These are phyloP conservation scores for Tritrichomonas foetus DNA, from an alignment of 208 protist genomes.

Conservation along the genomic window DNA sequence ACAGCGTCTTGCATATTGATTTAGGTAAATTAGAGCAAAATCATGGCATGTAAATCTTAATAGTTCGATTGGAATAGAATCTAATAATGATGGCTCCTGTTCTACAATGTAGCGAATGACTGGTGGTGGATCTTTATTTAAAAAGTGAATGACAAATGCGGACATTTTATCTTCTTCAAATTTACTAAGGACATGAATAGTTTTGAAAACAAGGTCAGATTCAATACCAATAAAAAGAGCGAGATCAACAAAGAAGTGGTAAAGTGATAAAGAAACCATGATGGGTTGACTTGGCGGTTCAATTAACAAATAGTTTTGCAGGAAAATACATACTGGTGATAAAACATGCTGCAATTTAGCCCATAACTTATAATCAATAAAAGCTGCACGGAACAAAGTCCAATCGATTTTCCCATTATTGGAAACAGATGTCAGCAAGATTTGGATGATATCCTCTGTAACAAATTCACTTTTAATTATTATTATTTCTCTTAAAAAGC, in stretches of 20 bases:
- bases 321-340: background rate
- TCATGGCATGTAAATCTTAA: background rate
- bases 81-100: background rate
- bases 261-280: background rate
- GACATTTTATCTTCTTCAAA: background rate
- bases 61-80: background rate
- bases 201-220: too few relatives aligned
- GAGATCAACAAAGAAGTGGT: background rate
- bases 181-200: too few relatives aligned
- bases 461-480: background rate
- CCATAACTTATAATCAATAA: conserved; percentile 12
- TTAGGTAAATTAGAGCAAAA: background rate
- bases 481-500: background rate
- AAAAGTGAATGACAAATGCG: background rate
- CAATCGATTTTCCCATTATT: background rate
- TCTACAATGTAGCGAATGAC: background rate
- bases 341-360: background rate
- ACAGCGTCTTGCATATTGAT: background rate
- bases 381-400: background rate
- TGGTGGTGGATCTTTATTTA: background rate
- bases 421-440: background rate
- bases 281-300: background rate
- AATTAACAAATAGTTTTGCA: background rate
- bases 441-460: background rate
- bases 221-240: background rate